phyloP scores from a whole-genome alignment of 225 moss, liverwort and hornwort genomes.

The Asterella californica region DNA sequence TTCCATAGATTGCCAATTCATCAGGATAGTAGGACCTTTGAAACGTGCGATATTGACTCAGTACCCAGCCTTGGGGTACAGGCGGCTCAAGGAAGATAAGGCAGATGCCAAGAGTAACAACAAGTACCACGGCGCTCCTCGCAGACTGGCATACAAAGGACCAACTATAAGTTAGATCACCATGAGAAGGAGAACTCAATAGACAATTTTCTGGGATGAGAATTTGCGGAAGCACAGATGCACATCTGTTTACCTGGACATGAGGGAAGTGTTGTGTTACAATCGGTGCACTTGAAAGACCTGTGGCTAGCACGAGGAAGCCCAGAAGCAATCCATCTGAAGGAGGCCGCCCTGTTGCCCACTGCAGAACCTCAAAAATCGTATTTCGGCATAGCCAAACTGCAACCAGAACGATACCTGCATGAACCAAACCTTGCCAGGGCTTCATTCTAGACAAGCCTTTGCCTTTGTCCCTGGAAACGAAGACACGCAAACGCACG shows the following conservation, averaged over 20 bases:
- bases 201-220: neutral
- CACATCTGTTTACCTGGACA: constrained; percentile 59
- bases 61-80: constrained; percentile 69
- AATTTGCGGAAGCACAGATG: neutral
- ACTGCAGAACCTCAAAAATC: constrained; percentile 83
- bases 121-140: constrained; percentile 75
- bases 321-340: constrained; percentile 87
- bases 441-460: constrained; percentile 87
- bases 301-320: constrained; percentile 64
- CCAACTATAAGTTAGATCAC: constrained; percentile 5
- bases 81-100: constrained; percentile 84
- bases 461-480: constrained; percentile 77
- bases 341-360: constrained; percentile 85
- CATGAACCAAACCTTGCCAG: constrained; percentile 90
- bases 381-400: constrained; percentile 98
- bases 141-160: constrained; percentile 60
- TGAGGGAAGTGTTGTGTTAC: constrained; percentile 91
- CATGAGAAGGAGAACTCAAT: neutral
- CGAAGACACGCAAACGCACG: neutral
- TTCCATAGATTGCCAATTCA: constrained; percentile 76
- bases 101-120: constrained; percentile 72
- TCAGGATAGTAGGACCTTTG: constrained; percentile 30
- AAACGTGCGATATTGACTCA: constrained; percentile 60
- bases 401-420: constrained; percentile 60
- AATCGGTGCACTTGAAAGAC: constrained; percentile 80